Base-by-base conservation (phyloP, 306 rosid species). In the Dalbergia cultrata region DNA sequence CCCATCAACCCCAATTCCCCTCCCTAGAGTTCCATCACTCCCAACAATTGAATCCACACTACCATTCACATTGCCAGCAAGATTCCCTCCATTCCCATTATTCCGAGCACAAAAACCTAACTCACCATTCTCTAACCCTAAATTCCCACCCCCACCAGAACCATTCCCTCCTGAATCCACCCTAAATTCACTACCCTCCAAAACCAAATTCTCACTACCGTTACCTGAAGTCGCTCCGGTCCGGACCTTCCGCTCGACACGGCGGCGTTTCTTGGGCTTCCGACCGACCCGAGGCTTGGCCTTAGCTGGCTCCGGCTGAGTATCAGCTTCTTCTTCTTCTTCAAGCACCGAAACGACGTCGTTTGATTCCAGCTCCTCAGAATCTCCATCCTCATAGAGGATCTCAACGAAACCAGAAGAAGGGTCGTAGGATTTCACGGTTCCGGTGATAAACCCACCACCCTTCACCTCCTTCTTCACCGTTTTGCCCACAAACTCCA, bases 401-500 rank as follows among this genome's bases (percentile, higher is more conserved):
- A 95, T 90, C 88, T 87, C 89, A 21, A 86, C 75, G 44, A 83
- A 79, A 67, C 94, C 93, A 21, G 98, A 86, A 1, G 92, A 59
- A 35, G 86, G 67, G 74, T 90, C 84, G 85, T 81, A 90, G 11
- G 99, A 95, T 88, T 89, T 91, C 64, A 95, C 97, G 21, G 87
- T 84, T 81, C 99, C 99, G 19, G 84, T 62, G 68, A 84, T 35
- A 74, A 78, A 18, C 21, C 91, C 92, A 59, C 53, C 58, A 62
- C 88, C 94, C 60, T 80, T 21, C 72, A 89, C 74, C 87, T 87
- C 91, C 79, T 87, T 91, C 87, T 16, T 88, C 39, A 95, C 87
- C 43, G 77, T 74, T 86, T 76, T 89, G 6, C 98, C 99, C 68
- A 93, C 88, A 37, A 91, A 90, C 81, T 93, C 99, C 98, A 89